These are phyloP conservation scores for Arachis stenosperma DNA, from an alignment of 306 rosid genomes.

Conservation along the genomic window DNA sequence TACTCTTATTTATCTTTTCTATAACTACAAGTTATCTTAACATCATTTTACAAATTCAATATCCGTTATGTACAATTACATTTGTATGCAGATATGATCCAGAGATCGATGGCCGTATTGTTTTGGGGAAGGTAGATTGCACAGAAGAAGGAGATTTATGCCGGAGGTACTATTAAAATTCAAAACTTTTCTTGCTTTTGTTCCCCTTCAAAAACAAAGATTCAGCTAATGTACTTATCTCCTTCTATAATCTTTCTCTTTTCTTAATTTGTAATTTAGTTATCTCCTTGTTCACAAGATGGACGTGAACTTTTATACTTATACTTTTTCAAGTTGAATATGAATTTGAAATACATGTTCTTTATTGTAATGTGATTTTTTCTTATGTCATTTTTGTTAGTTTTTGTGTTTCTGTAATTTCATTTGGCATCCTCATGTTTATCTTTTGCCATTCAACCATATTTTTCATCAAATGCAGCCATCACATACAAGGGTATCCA, in stretches of 20 bases:
- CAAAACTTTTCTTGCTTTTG: slow-evolving; percentile 19
- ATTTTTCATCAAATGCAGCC: slow-evolving; percentile 54
- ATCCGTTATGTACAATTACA: slow-evolving; percentile 26
- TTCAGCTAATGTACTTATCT: slow-evolving; percentile 9
- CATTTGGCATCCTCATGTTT: slow-evolving; percentile 23
- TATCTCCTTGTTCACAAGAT: background rate
- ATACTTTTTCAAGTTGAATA: slow-evolving; percentile 14
- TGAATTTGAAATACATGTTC: slow-evolving; percentile 36
- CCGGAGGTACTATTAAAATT: slow-evolving; percentile 59
- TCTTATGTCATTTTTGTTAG: slow-evolving; percentile 18
- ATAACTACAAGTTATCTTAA: slow-evolving; percentile 10
- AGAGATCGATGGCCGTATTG: slow-evolving; percentile 87
- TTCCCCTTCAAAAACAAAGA: background rate
- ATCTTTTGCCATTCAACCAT: slow-evolving; percentile 28
- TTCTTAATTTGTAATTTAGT: too few species aligned
- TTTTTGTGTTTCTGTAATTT: slow-evolving; percentile 14
- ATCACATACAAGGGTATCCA: slow-evolving; percentile 99
- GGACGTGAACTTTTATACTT: slow-evolving; percentile 16
- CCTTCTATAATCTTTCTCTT: background rate
- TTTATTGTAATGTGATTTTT: slow-evolving; percentile 34
- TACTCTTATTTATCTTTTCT: slow-evolving; percentile 13
- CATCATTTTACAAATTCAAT: slow-evolving; percentile 30
- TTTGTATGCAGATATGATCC: slow-evolving; percentile 76
- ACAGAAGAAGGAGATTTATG: slow-evolving; percentile 76
- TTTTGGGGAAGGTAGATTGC: slow-evolving; percentile 90